Conservation (phyloP, 306 rosid species). For the Trifolium repens region DNA sequence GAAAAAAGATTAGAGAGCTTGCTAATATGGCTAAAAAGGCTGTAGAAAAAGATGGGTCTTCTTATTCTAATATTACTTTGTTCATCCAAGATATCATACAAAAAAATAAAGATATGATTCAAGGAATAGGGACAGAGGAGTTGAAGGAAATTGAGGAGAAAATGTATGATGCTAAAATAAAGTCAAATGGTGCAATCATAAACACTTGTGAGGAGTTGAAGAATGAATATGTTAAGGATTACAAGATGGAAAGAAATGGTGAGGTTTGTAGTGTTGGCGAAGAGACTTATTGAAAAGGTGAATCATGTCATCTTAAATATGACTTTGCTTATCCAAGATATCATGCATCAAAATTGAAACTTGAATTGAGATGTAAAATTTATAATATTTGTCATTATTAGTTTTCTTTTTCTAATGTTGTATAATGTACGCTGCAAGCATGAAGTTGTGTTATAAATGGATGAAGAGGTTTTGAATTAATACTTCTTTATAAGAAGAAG, state of each 20-base stretch:
- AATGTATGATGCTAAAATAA: neutral
- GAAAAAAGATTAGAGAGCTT: slow-evolving; percentile 37
- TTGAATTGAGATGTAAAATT: too few species aligned
- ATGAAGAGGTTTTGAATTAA: too few species aligned
- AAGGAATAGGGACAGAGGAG: too few species aligned
- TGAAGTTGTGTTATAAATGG: too few species aligned
- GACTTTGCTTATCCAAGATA: too few species aligned
- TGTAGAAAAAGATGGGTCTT: slow-evolving; percentile 67
- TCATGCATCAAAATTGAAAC: slow-evolving; percentile 9
- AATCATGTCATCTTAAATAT: neutral
- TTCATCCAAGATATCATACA: slow-evolving; percentile 56
- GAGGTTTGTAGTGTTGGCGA: slow-evolving; percentile 62
- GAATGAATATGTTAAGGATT: neutral
- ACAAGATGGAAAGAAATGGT: neutral
- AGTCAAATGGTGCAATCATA: neutral
- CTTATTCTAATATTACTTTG: slow-evolving; percentile 41
- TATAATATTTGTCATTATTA: too few species aligned
- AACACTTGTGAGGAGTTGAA: neutral
- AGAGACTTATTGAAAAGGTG: neutral
- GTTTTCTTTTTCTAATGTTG: too few species aligned
- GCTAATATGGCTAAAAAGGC: slow-evolving; percentile 49
- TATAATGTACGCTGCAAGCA: too few species aligned
- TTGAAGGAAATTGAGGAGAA: neutral
- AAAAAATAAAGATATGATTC: neutral
- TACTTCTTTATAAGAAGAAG: too few species aligned